Evolutionary conservation across 352 stramenopile genomes (phyloP).

Genomic region (Globisporangium solare): DNA sequence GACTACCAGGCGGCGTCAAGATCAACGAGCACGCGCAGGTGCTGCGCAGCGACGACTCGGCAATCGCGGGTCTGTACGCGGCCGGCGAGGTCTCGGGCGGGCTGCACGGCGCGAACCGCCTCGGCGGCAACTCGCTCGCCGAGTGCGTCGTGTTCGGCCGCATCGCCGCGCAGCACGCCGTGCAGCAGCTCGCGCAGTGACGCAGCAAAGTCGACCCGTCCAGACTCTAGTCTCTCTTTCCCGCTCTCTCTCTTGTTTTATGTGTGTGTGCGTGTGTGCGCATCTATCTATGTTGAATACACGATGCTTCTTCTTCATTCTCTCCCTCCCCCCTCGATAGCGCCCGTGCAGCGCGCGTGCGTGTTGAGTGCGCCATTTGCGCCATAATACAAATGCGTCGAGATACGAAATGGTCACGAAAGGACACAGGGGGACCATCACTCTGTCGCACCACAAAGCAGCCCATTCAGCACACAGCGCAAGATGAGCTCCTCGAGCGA

Average conservation of each 20-base stretch:
- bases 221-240: too few species aligned
- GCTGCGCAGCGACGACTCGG: conserved; percentile 44
- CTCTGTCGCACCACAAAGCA: not conserved
- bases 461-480: not conserved
- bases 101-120: conserved; percentile 90
- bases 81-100: conserved; percentile 93
- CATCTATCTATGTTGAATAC: too few species aligned
- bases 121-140: conserved; percentile 87
- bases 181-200: conserved; percentile 13
- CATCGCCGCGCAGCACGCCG: conserved; percentile 55
- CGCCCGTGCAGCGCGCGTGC: too few species aligned
- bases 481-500: conserved; percentile 7
- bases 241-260: too few species aligned
- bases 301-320: too few species aligned
- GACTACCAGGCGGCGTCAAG: conserved; percentile 78
- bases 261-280: too few species aligned
- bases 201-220: not conserved
- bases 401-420: not conserved
- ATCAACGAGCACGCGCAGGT: conserved; percentile 87
- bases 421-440: not conserved
- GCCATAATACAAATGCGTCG: too few species aligned
- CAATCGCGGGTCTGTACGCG: conserved; percentile 87
- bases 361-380: too few species aligned
- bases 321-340: too few species aligned
- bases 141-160: conserved; percentile 92